Evolutionary conservation across 139 green algal species (phyloP), one percentile per base, ranked within the genome.

Genomic region (Chlamydomonas schloesseri): DNA sequence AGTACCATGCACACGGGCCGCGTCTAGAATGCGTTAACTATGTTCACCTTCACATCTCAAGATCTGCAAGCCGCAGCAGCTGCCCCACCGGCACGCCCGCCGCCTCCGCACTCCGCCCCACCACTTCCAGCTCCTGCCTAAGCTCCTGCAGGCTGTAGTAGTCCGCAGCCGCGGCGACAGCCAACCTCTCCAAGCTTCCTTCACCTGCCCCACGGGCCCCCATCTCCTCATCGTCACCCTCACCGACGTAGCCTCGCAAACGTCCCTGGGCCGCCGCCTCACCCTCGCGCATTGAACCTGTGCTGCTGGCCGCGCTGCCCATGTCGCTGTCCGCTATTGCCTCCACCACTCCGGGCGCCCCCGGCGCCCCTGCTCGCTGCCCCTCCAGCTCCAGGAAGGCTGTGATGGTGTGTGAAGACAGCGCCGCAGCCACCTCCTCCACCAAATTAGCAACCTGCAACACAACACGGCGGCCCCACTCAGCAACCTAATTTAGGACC

Each of bases 371-470:
- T 15, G 15, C 34, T 9, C 4, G 9, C 34, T 34, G 31, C 34
- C 2, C 10, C 17, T 78, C 46, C 29, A 78, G 29, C 46, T 78
- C 28, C 47, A 78, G 72, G n/a, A 78, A 78, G 1, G 72, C 47
- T 11, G 28, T 5, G 3, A 78, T 47, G 4, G 72, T 78, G 20
- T 29, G 72, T 11, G 72, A 78, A 1, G 72, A 78, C 23, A 78
- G 46, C 47, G 72, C 72, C 47, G 72, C 28, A 10, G 72, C 46
- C 14, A 78, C 46, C 72, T 78, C 72, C 47, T 78, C 72, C n/a
- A 64, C 3, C 28, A 78, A 47, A 11, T 28, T 47, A 2, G 72
- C 72, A 5, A 78, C 72, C 72, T 78, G 72, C 42, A 50, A 50
- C 42, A 50, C n/a, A n/a, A n/a, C n/a, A n/a, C n/a, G n/a, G n/a